Conservation (phyloP, 176 grass and related monocot species). For the Tillandsia fasciculata region DNA sequence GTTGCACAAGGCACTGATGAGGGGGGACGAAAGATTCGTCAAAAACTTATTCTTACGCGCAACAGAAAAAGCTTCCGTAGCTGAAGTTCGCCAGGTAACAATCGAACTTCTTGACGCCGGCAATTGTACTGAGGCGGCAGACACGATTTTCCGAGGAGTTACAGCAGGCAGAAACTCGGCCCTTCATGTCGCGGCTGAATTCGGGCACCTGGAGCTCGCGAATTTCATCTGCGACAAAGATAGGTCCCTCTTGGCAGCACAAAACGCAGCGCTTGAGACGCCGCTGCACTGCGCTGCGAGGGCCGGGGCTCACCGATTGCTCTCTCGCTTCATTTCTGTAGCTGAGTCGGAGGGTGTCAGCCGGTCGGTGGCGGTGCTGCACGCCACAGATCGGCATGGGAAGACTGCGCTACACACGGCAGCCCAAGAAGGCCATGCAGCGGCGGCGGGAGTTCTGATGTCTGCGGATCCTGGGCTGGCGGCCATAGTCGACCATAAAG, state of each 20-base stretch:
- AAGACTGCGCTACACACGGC: conserved; percentile 31
- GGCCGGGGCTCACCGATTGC: conserved; percentile 5
- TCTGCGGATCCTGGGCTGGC: background rate
- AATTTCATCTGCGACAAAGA: background rate
- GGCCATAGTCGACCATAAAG: background rate
- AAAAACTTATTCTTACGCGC: too few relatives aligned
- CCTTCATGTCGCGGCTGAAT: too few relatives aligned
- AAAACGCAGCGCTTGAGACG: conserved; percentile 25
- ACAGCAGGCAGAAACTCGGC: too few relatives aligned
- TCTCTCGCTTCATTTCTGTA: background rate
- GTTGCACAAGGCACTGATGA: too few relatives aligned
- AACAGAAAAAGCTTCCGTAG: too few relatives aligned
- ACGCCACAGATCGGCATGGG: conserved; percentile 11
- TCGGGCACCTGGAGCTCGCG: conserved; percentile 7
- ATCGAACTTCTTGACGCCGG: too few relatives aligned
- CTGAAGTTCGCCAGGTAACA: too few relatives aligned
- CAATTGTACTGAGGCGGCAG: too few relatives aligned
- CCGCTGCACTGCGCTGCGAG: conserved; percentile 35
- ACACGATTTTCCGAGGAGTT: too few relatives aligned
- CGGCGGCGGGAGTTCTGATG: conserved; percentile 16
- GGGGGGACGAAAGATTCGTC: too few relatives aligned
- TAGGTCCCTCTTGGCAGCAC: background rate
- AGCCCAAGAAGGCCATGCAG: background rate
- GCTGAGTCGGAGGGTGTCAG: background rate
- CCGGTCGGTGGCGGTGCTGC: background rate